phyloP scores from a whole-genome alignment of 1,284 basidiomycete species.

The Melampsora americana region DNA sequence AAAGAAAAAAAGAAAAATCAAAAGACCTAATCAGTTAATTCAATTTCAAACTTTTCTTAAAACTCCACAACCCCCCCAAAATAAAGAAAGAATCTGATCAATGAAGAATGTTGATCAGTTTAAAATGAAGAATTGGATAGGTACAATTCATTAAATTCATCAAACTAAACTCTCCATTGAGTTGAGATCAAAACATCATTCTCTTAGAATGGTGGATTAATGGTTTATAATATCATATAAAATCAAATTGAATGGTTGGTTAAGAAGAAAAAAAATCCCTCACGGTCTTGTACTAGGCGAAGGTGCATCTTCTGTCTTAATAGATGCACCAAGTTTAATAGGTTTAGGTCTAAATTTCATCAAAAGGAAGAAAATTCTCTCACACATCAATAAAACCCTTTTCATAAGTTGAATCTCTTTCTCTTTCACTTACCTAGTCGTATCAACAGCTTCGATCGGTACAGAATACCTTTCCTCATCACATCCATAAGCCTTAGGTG shows the following conservation, averaged over 20 bases:
- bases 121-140: too few relatives aligned
- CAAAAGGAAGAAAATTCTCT: neutral
- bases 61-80: too few relatives aligned
- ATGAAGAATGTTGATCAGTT: too few relatives aligned
- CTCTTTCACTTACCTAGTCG: constrained; percentile 28
- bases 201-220: too few relatives aligned
- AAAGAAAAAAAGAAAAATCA: too few relatives aligned
- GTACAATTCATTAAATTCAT: too few relatives aligned
- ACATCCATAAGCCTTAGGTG: constrained; percentile 96
- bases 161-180: too few relatives aligned
- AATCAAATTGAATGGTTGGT: neutral
- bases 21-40: too few relatives aligned
- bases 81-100: too few relatives aligned
- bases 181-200: too few relatives aligned
- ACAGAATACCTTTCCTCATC: constrained; percentile 75
- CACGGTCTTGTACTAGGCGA: constrained; percentile 43
- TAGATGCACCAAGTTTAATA: constrained; percentile 3
- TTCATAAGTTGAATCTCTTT: too few relatives aligned
- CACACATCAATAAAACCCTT: neutral
- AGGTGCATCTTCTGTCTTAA: constrained; percentile 15
- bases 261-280: constrained; percentile 4
- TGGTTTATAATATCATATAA: neutral
- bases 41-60: too few relatives aligned
- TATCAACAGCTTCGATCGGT: constrained; percentile 43
- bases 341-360: constrained; percentile 28